Conservation (phyloP, 2,329 filamentous ascomycete genomes). For the Ramularia endophylla region DNA sequence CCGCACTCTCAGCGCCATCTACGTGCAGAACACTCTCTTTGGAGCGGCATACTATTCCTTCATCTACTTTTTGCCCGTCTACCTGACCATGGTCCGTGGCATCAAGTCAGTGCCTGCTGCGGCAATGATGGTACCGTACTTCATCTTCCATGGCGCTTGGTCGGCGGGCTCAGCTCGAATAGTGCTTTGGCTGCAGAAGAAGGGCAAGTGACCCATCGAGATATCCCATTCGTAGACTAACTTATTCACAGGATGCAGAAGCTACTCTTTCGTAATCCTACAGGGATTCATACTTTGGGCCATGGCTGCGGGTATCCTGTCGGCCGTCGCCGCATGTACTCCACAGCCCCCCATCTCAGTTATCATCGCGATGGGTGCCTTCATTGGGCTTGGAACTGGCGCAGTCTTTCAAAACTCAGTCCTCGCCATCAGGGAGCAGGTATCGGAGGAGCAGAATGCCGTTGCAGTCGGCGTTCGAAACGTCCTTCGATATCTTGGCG, state of each 20-base stretch:
- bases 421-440: conserved; percentile 18
- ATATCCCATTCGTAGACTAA: too few species aligned
- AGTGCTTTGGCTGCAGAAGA: conserved; percentile 8
- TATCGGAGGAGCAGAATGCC: conserved; percentile 12
- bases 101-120: conserved; percentile 10
- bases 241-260: conserved; percentile 1
- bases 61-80: conserved; percentile 18
- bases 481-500: conserved; percentile 19
- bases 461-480: conserved; percentile 19
- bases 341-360: not conserved
- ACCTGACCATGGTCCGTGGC: conserved; percentile 14
- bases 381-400: conserved; percentile 20
- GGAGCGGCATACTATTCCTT: conserved; percentile 21
- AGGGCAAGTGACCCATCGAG: too few species aligned
- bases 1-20: conserved; percentile 16
- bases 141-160: conserved; percentile 15
- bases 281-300: conserved; percentile 18
- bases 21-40: conserved; percentile 19
- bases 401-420: conserved; percentile 22
- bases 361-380: conserved; percentile 10
- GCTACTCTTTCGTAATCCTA: conserved; percentile 16
- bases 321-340: not conserved
- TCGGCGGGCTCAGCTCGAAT: conserved; percentile 15
- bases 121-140: conserved; percentile 16
- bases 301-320: conserved; percentile 11